phyloP scores from a whole-genome alignment of 140 eudicot genomes.

The Flaveria floridana region DNA sequence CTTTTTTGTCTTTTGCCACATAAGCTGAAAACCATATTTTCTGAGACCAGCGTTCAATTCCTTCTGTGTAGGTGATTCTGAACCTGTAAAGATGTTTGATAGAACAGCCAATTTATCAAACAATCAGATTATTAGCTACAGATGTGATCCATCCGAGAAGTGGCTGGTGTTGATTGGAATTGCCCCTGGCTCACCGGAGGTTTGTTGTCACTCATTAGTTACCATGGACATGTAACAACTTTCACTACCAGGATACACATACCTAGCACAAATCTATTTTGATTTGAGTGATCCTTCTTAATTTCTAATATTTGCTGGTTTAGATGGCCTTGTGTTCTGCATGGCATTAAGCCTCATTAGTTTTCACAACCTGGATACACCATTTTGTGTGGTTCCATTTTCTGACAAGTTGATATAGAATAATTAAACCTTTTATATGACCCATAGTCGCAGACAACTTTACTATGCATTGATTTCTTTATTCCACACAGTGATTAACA shows the following conservation, averaged over 20 bases:
- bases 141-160: conserved; percentile 83
- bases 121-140: conserved; percentile 83
- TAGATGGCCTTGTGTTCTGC: conserved; percentile 1
- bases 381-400: too few species aligned
- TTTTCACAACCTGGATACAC: neutral
- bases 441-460: neutral
- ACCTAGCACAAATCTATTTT: neutral
- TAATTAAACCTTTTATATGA: neutral
- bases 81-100: conserved; percentile 84
- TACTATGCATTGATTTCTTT: neutral
- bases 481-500: neutral
- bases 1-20: neutral
- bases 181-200: conserved; percentile 96
- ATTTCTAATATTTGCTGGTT: neutral
- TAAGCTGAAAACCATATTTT: conserved; percentile 8
- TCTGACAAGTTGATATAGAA: neutral
- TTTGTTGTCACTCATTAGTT: conserved; percentile 31
- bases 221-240: neutral
- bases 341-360: conserved; percentile 9
- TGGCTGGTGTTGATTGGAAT: conserved; percentile 96
- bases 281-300: neutral
- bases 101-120: conserved; percentile 82
- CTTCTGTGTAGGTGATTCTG: conserved; percentile 62
- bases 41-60: neutral
- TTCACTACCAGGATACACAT: neutral